Base-by-base conservation (phyloP, 805 yeast species). In the Monosporozyma yasuniensis region DNA sequence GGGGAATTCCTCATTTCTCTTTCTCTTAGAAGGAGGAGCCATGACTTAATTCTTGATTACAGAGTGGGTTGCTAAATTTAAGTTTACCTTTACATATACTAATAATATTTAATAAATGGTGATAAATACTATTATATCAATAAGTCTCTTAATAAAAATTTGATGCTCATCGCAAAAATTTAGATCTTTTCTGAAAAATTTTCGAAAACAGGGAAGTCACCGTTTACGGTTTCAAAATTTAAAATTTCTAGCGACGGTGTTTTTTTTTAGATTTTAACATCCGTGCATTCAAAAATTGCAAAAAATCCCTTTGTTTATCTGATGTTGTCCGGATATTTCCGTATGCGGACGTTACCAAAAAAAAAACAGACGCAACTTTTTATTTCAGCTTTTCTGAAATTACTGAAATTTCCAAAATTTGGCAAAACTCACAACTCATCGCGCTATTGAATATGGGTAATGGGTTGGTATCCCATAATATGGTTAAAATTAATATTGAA, bases 1-100 rank as follows among this genome's bases (percentile, higher is more conserved):
- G 44, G 75, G 75, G 42, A 70, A 71, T 56, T 68, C 70, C 44
- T 73, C 77, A 37, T 73, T 71, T 68, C 79, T 75, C 59, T 71
- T 73, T 70, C 80, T 75, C 60, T 77, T 77, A 32, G 67, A 67
- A 37, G 59, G 58, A 46, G 51, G 52, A 47, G 49, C 52, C 55
- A 52, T 55, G 23, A 23, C 35, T 23, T n/a, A 10, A 16, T 28
- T 46, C 4, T 38, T 37, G 3, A 38, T 12, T 18, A 38, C 22
- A 21, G 32, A 14, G 25, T 19, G 14, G 27, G n/a, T 12, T n/a
- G n/a, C n/a, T n/a, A n/a, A n/a, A n/a, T n/a, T n/a, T n/a, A n/a
- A n/a, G n/a, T n/a, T n/a, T n/a, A n/a, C n/a, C n/a, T n/a, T n/a
- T n/a, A n/a, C n/a, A n/a, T n/a, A n/a, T n/a, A n/a, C n/a, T n/a